Base-by-base conservation (phyloP, 2,329 filamentous ascomycete genomes). In the Metarhizium anisopliae region DNA sequence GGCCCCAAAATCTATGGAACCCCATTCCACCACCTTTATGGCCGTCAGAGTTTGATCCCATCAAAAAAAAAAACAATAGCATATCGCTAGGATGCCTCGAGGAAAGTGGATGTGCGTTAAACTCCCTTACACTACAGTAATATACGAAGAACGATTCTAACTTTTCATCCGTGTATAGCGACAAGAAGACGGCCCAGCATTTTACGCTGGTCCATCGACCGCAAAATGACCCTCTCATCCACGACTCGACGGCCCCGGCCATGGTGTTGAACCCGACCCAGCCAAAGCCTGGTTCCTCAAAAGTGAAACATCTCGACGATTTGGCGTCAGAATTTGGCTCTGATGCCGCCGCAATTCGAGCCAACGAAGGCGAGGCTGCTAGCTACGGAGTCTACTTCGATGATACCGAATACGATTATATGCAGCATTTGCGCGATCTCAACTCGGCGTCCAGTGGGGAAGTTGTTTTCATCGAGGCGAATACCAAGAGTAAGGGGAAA, bases 401-500 rank as follows among this genome's bases (percentile, higher is more conserved):
- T 72, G 94, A 99, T 73, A 87, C 89, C 61, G 83, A 90, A 67
- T 99, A 99, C 73, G 94, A 99, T 72, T 99, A 99, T 75, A 99
- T 99, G 94, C 94, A 99, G 72, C 94, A 99, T 72, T 77, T 99
- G 79, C 87, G 91, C 55, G 94, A 97, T 64, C 75, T 99, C n/a
- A 86, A 86, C 56, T 72, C 77, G 47, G 90, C 81, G 6, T 50
- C 56, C 13, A 83, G 83, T 29, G 89, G 89, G 35, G 86, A 91
- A 55, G 83, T 87, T 35, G 85, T 92, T 51, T 97, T 95, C 67
- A 81, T 99, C 43, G 91, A 96, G 63, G 79, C 82, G n/a, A 80
- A 82, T 53, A 79, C 80, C 61, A 89, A 89, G 70, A 77, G 74
- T 29, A 92, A 92, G 72, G 83, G 78, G 4, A 88, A 89, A 66